These are phyloP conservation scores for Neonothopanus nambi DNA, from an alignment of 1,284 basidiomycete genomes.

Conservation along the genomic window DNA sequence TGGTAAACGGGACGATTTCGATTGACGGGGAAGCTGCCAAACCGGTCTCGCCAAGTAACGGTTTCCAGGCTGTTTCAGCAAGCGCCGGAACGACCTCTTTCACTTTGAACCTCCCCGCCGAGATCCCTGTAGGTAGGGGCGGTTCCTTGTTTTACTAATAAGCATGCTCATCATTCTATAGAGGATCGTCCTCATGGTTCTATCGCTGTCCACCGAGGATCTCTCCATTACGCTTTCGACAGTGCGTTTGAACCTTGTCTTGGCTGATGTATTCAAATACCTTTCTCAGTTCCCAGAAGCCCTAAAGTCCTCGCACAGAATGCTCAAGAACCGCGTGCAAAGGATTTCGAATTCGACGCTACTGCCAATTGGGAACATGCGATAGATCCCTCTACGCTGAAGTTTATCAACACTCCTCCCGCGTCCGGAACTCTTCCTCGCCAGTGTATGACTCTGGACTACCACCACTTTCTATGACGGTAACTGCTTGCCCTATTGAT, in stretches of 20 bases:
- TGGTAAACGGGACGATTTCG: slow-evolving; percentile 47
- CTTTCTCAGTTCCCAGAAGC: slow-evolving; percentile 37
- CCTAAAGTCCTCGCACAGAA: slow-evolving; percentile 46
- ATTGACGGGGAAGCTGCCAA: slow-evolving; percentile 41
- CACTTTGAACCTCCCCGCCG: slow-evolving; percentile 46
- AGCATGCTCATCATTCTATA: slow-evolving; percentile 21
- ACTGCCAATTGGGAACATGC: slow-evolving; percentile 53
- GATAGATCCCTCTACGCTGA: slow-evolving; percentile 54
- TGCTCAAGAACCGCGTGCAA: slow-evolving; percentile 46
- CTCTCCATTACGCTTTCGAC: slow-evolving; percentile 58
- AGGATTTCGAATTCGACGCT: slow-evolving; percentile 54
- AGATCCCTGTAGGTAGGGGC: slow-evolving; percentile 45
- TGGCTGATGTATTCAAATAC: background rate
- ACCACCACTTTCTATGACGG: slow-evolving; percentile 52
- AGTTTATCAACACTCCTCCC: slow-evolving; percentile 41
- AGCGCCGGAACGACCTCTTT: slow-evolving; percentile 46
- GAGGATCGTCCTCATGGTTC: slow-evolving; percentile 54
- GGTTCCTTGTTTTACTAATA: background rate
- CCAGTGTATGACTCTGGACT: slow-evolving; percentile 56
- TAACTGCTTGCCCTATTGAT: slow-evolving; percentile 48
- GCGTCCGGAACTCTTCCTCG: slow-evolving; percentile 44
- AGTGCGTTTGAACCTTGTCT: slow-evolving; percentile 29
- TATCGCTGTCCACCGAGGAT: slow-evolving; percentile 55
- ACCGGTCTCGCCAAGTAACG: slow-evolving; percentile 43
- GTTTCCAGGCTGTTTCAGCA: slow-evolving; percentile 48